Evolutionary conservation across 2,329 filamentous ascomycete genomes (phyloP), one percentile per base, ranked within the genome.

Genomic region (Graphilbum sp.): DNA sequence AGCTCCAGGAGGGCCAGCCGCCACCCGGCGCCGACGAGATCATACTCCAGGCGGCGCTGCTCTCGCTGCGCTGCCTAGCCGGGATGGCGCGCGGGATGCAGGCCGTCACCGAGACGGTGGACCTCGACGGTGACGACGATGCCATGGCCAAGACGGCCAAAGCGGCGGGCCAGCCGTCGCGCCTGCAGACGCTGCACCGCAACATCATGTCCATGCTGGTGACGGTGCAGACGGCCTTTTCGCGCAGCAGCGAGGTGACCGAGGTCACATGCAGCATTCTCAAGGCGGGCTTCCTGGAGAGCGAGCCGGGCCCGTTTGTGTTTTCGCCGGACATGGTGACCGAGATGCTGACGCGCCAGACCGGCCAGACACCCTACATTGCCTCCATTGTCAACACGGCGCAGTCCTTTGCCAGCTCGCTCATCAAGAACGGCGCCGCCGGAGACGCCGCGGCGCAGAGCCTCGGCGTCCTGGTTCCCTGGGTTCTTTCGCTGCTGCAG

Each of bases 81-180:
- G 75, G 69, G 41, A 75, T 87, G 47, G 82, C 77, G 1, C 81
- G 75, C 51, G 79, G 79, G 4, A 62, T 85, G 20, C 80, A 87
- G 55, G 69, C 70, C 11, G 72, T 74, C 0, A 66, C 71, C 10
- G 80, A 88, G 40, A 60, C 30, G 8, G 6, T 87, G 20, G 75
- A 87, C 41, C 58, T 87, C 2, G 79, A 83, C n/a, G n/a, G n/a
- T 27, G 59, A 35, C 43, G 50, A 44, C 24, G 34, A 24, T 8
- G 24, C 15, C n/a, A 10, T 9, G 19, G 15, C 18, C 7, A 15
- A 25, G 4, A 18, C 27, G 17, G 18, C 17, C 2, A 10, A 18
- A 2, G 35, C 39, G 6, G 36, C 25, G 3, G 40, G 38, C 13
- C 43, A 31, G 24, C 48, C 36, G 42, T 52, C 34, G 34, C 33